Evolutionary conservation across 1,139 yeast genomes (phyloP), one percentile per base, ranked within the genome.

Genomic region (Arxiozyma heterogenica): DNA sequence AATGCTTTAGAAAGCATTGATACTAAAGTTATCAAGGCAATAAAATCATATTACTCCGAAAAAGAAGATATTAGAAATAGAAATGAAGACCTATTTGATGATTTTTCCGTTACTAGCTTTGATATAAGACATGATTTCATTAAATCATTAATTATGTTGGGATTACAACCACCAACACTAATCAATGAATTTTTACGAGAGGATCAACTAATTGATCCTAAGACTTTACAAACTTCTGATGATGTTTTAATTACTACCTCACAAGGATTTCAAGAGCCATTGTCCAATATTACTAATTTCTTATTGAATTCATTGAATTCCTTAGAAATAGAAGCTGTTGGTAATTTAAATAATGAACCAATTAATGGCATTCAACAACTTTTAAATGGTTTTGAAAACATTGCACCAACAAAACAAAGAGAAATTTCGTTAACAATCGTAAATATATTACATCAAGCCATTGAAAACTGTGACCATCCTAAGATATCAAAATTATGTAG

Each of bases 111-210:
- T 1, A 73, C 78, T 1, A 71, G 74, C 41, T 64, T 72, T 25
- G 84, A 80, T 60, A 71, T 82, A 3, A 75, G 85, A 51, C 83
- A 80, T 57, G 79, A 75, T 21, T 81, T 85, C 54, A 65, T 83
- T 22, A 79, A 78, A 59, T 74, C 80, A 18, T 75, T 84, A 57
- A 71, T 81, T 21, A 73, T 78, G 38, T 58, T 77, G 41, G 70
- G 71, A 2, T 60, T 79, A 20, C 70, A 76, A 23, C 73, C 74
- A 1, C 69, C 73, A 1, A 70, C 72, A 18, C 65, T 78, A 11
- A 74, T 79, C 55, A 76, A 73, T 52, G 71, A 73, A 43, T 73
- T 79, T 39, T 72, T 81, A 51, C 77, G 73, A 54, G 78, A 67
- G 60, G 80, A 75, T 55, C 75, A 71, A 23, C 61, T 65, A 49